Percentiles rank a stretch among this genome's conserved stretches.
These are phyloP conservation scores for Elaeagnus macrophylla DNA, from an alignment of 306 rosid species.

Conservation along the genomic window DNA sequence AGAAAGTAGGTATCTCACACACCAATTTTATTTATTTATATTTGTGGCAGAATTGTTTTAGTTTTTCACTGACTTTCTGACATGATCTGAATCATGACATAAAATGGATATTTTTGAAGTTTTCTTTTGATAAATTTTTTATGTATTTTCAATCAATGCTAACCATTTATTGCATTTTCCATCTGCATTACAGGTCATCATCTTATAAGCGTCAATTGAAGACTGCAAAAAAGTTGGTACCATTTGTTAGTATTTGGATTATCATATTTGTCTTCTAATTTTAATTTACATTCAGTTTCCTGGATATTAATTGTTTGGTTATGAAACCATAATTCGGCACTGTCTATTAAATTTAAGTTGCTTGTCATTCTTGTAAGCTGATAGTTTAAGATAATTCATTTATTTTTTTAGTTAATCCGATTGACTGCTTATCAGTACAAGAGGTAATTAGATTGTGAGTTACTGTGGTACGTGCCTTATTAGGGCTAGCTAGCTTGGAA, in stretches of 20 bases:
- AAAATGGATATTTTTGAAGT: background rate
- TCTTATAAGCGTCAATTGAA: conserved; percentile 40
- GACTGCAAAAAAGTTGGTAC: conserved; percentile 47
- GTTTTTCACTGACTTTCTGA: background rate
- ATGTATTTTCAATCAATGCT: background rate
- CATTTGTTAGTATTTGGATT: conserved; percentile 15
- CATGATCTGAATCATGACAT: background rate
- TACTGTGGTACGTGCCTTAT: no score
- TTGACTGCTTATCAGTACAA: no score
- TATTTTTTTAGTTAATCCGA: no score
- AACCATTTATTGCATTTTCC: conserved; percentile 11
- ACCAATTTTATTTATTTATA: background rate
- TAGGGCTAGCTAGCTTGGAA: no score
- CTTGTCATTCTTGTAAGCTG: background rate
- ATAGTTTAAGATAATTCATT: background rate
- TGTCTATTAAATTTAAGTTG: background rate
- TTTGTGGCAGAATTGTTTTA: background rate
- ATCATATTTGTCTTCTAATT: no score
- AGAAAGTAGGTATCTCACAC: conserved; percentile 62
- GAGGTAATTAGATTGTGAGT: no score
- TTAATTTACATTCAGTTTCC: no score
- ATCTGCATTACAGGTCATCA: conserved; percentile 32
- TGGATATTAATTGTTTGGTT: background rate
- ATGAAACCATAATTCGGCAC: background rate
- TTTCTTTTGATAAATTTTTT: background rate